Conservation (phyloP, 2,329 filamentous ascomycete species). For the Colletotrichum navitas region DNA sequence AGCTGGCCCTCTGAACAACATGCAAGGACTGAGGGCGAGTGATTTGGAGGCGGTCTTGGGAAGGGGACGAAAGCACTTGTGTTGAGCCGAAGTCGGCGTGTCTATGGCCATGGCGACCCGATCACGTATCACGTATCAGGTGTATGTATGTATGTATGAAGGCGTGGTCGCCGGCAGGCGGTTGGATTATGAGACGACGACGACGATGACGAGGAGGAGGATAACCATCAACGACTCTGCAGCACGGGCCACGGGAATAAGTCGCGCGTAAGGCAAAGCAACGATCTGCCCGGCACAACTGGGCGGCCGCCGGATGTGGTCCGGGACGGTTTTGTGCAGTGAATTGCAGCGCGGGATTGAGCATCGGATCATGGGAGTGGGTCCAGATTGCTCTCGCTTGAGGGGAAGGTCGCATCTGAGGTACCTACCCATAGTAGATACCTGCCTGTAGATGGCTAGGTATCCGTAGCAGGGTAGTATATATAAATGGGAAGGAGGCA, state of each 20-base stretch:
- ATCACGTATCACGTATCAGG: background rate
- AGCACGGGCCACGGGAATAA: background rate
- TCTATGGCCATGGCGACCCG: background rate
- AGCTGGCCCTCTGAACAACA: background rate
- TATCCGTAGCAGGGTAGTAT: no score
- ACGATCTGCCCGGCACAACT: background rate
- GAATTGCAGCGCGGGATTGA: background rate
- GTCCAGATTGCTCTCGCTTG: slow-evolving; percentile 11
- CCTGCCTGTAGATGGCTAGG: no score
- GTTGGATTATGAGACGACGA: background rate
- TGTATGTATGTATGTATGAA: background rate
- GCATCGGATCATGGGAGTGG: slow-evolving; percentile 38
- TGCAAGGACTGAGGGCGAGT: background rate
- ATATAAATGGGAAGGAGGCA: background rate
- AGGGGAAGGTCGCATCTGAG: slow-evolving; percentile 15
- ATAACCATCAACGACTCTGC: background rate
- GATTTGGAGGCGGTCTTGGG: background rate
- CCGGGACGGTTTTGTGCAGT: slow-evolving; percentile 17
- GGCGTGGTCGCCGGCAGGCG: background rate
- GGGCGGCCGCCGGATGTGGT: slow-evolving; percentile 30
- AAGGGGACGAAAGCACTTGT: background rate
- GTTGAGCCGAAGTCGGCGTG: background rate
- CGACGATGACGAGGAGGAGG: no score
- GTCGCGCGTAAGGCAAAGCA: background rate
- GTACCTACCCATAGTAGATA: no score